Percentiles rank a stretch among this genome's conserved stretches.
These are phyloP conservation scores for Penicillium sp. DNA, from an alignment of 2,329 filamentous ascomycete species.

Conservation along the genomic window DNA sequence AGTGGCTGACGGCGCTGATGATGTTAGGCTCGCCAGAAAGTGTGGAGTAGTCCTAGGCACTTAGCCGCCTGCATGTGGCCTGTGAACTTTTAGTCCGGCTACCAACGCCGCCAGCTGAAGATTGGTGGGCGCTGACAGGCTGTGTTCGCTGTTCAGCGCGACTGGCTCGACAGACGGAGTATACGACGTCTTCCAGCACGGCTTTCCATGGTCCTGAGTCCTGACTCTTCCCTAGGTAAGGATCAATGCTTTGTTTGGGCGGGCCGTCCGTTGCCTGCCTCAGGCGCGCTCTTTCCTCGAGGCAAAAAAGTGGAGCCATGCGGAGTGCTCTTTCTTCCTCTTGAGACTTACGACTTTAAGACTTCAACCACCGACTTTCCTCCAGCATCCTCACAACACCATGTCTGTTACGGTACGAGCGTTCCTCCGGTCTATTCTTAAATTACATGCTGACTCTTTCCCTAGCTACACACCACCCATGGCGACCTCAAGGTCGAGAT, in stretches of 20 bases:
- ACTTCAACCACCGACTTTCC: neutral
- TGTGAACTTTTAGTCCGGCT: conserved; percentile 1
- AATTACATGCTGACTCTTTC: neutral
- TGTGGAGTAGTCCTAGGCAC: conserved; percentile 1
- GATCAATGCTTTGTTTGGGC: neutral
- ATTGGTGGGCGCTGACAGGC: neutral
- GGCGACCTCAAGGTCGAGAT: conserved; percentile 94
- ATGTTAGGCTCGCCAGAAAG: conserved; percentile 1
- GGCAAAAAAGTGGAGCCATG: neutral
- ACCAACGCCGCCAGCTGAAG: conserved; percentile 5
- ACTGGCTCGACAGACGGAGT: neutral
- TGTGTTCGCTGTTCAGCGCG: neutral
- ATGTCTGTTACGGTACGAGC: neutral
- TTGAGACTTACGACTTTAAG: too few relatives aligned
- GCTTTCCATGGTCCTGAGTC: neutral
- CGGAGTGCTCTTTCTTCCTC: neutral
- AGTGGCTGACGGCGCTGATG: conserved; percentile 2
- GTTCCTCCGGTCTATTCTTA: neutral
- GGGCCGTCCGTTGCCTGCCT: neutral
- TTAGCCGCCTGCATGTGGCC: conserved; percentile 5
- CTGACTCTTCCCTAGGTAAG: too few relatives aligned
- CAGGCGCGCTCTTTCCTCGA: neutral
- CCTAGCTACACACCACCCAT: conserved; percentile 72
- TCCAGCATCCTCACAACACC: neutral
- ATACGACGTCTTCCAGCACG: neutral